Conservation (phyloP, 2,329 filamentous ascomycete species). For the Ophiostoma ulmi region DNA sequence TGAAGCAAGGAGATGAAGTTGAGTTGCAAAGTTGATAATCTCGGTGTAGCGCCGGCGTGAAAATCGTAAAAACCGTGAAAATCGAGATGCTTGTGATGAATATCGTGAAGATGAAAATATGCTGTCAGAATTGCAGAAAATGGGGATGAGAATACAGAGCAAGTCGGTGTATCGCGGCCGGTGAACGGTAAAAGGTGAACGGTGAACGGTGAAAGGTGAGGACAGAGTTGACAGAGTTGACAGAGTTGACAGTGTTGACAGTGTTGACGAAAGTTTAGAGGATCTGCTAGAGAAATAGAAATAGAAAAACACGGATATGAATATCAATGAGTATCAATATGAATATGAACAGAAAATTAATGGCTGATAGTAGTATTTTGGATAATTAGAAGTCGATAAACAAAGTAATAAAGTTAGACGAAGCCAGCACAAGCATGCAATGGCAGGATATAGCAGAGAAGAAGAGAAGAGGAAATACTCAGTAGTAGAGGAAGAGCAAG, state of each 20-base stretch:
- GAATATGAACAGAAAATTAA: too few relatives aligned
- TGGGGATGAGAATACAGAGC: not conserved
- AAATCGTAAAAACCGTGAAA: not conserved
- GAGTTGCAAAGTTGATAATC: not conserved
- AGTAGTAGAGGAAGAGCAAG: not conserved
- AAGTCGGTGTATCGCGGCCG: not conserved
- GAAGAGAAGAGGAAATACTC: not conserved
- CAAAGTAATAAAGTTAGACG: not conserved
- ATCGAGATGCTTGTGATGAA: not conserved
- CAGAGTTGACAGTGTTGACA: not conserved
- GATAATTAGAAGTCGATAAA: not conserved
- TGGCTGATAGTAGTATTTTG: not conserved
- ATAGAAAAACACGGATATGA: not conserved
- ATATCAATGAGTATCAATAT: not conserved
- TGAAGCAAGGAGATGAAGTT: not conserved
- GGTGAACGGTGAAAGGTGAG: not conserved
- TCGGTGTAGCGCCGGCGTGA: not conserved
- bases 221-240: not conserved
- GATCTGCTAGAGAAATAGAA: slow-evolving; percentile 12
- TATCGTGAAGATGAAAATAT: not conserved
- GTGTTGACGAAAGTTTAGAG: not conserved
- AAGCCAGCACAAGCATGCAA: not conserved
- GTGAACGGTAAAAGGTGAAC: not conserved
- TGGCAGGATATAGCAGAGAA: not conserved
- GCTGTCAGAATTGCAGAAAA: not conserved